Percentiles rank a stretch among this genome's conserved stretches.
phyloP scores from a whole-genome alignment of 176 grass and related monocot species.

The Aegilops sharonensis region DNA sequence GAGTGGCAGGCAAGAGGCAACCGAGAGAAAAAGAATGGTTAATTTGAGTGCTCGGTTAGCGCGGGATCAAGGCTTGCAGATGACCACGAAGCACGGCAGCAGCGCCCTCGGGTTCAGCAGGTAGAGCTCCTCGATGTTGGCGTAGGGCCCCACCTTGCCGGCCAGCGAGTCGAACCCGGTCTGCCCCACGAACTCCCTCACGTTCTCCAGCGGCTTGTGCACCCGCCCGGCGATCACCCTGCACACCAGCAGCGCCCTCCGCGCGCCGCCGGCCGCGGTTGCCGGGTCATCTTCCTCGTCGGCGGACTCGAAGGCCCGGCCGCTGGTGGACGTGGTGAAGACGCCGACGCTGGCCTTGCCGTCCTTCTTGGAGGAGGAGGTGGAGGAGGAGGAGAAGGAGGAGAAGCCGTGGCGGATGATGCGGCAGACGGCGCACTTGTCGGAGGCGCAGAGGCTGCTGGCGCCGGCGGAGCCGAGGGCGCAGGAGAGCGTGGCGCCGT shows the following conservation, averaged over 20 bases:
- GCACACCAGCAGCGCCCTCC: conserved; percentile 80
- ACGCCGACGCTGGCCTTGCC: conserved; percentile 49
- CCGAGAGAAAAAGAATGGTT: conserved; percentile 37
- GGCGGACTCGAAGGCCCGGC: conserved; percentile 62
- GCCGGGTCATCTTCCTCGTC: neutral
- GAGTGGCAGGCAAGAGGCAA: neutral
- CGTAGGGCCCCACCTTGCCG: conserved; percentile 81
- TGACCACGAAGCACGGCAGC: conserved; percentile 88
- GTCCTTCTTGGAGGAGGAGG: conserved; percentile 19
- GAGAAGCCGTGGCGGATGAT: conserved; percentile 79
- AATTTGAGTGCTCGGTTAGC: neutral
- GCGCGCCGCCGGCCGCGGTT: neutral
- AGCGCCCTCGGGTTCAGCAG: conserved; percentile 88
- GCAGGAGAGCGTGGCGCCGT: conserved; percentile 73
- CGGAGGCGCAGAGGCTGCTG: conserved; percentile 59
- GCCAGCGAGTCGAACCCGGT: conserved; percentile 88
- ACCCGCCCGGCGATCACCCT: conserved; percentile 86
- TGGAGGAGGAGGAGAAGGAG: conserved; percentile 17
- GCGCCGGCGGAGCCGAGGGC: conserved; percentile 38
- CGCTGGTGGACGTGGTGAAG: conserved; percentile 85
- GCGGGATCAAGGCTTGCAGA: conserved; percentile 57
- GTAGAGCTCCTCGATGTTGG: conserved; percentile 92
- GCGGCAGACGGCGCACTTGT: conserved; percentile 70
- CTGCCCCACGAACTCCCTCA: conserved; percentile 65
- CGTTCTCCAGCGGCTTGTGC: conserved; percentile 85